A percentile compares a stretch with the other conserved stretches of the same genome.
These are phyloP conservation scores for Epichloe coenophiala DNA, from an alignment of 2,329 filamentous ascomycete species.

Conservation along the genomic window DNA sequence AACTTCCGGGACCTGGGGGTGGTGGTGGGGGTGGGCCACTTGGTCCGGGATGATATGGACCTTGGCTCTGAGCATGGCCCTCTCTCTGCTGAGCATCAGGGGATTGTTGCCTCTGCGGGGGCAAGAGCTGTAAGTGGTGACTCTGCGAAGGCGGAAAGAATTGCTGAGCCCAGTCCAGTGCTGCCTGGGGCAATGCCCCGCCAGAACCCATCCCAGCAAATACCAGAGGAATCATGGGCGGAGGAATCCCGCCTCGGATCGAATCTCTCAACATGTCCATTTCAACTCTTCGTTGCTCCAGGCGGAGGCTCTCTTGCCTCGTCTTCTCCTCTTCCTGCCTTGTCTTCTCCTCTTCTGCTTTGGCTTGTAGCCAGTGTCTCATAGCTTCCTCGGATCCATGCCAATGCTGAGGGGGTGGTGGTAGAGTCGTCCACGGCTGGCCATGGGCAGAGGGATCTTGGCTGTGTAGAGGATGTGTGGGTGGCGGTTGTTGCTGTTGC, in stretches of 20 bases:
- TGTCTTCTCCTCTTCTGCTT: conserved; percentile 59
- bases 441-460: conserved; percentile 16
- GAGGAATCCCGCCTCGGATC: conserved; percentile 55
- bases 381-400: conserved; percentile 56
- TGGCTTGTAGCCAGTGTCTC: conserved; percentile 57
- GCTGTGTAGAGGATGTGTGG: conserved; percentile 13
- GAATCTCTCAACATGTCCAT: conserved; percentile 59
- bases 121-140: conserved; percentile 37
- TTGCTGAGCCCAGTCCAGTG: conserved; percentile 56
- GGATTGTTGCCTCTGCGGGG: conserved; percentile 36
- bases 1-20: conserved; percentile 25
- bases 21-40: conserved; percentile 9
- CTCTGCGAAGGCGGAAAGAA: conserved; percentile 39
- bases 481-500: conserved; percentile 7
- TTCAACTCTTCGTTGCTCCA: conserved; percentile 62
- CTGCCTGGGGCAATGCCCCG: conserved; percentile 44
- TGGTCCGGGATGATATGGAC: conserved; percentile 26
- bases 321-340: conserved; percentile 60
- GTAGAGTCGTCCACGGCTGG: conserved; percentile 36
- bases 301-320: conserved; percentile 47
- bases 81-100: conserved; percentile 40
- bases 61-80: conserved; percentile 24
- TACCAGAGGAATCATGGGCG: conserved; percentile 60
- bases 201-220: conserved; percentile 56
- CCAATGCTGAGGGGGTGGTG: conserved; percentile 52